Conservation (phyloP, 2,329 filamentous ascomycete species). For the Epichloe baconii region DNA sequence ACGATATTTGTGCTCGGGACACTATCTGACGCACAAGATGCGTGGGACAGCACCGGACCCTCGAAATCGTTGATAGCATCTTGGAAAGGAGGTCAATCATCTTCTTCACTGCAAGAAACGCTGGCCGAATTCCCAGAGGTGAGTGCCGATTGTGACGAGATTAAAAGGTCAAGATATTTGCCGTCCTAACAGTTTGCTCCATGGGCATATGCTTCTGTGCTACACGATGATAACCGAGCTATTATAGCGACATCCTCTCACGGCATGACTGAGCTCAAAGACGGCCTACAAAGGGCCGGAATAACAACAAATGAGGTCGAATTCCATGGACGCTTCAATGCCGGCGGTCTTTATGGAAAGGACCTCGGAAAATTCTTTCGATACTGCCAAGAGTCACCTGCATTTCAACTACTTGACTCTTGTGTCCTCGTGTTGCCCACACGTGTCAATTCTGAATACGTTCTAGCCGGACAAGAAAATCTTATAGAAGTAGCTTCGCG, state of each 20-base stretch:
- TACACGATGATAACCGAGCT: constrained; percentile 22
- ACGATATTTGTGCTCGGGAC: background rate
- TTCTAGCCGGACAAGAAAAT: background rate
- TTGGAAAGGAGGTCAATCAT: background rate
- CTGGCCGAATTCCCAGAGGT: background rate
- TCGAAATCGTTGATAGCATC: background rate
- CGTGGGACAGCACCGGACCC: background rate
- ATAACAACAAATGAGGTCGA: background rate
- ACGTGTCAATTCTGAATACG: background rate
- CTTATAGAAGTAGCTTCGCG: background rate
- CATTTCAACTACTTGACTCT: background rate
- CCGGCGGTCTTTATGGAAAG: background rate
- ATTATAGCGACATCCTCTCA: constrained; percentile 19
- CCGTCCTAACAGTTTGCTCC: background rate
- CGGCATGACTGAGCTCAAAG: constrained; percentile 8
- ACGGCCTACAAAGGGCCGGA: background rate
- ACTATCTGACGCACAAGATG: background rate
- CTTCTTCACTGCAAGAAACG: background rate
- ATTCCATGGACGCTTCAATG: background rate
- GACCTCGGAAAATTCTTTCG: background rate
- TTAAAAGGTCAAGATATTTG: background rate
- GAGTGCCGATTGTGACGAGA: background rate
- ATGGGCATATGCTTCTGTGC: constrained; percentile 23
- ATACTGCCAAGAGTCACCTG: background rate
- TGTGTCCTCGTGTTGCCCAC: background rate